Base-by-base conservation (phyloP, 2,329 filamentous ascomycete species). In the Trichoderma hamatum region DNA sequence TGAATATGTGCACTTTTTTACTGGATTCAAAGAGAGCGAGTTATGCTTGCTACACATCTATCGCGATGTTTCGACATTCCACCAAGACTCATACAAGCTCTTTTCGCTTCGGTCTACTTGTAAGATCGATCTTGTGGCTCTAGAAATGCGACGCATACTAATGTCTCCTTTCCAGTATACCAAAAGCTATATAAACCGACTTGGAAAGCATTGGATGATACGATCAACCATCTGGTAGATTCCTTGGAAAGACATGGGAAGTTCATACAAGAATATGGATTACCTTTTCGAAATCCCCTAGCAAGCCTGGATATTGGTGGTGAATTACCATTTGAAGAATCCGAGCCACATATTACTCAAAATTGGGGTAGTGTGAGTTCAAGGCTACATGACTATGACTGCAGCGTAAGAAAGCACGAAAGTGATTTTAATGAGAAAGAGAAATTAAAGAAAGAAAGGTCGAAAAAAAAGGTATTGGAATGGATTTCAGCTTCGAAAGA, bases 401-500 rank as follows among this genome's bases (percentile, higher is more conserved):
- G 30, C 9, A 16, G 7, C 21, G 32, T 64, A 2, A 39, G 16
- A 3, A 64, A 30, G 16, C 13, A n/a, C 30, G 19, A 34, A 13
- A 24, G 7, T 6, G 10, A 32, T 0, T 65, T 43, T 36, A 13
- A 32, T 32, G 62, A 55, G 4, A 19, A 30, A 11, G 19, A 43
- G 36, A 24, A 2, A 21, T 7, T 16, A 3, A 54, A 26, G 10
- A 32, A 24, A 46, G 10, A 30, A 4, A 32, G 13, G 5, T 16
- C 26, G 6, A 65, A 32, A 6, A 43, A 4, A 13, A 43, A 11
- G n/a, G 24, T 65, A 6, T 24, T 43, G 19, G 51, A 36, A 5
- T 65, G 62, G 62, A 55, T 65, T 16, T 65, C 62, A 2, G 62
- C 62, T 19, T 65, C 62, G 10, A 65, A 65, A 26, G 54, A 65